Evolutionary conservation across 2,329 filamentous ascomycete genomes (phyloP).

Genomic region (Penicillium sp.): DNA sequence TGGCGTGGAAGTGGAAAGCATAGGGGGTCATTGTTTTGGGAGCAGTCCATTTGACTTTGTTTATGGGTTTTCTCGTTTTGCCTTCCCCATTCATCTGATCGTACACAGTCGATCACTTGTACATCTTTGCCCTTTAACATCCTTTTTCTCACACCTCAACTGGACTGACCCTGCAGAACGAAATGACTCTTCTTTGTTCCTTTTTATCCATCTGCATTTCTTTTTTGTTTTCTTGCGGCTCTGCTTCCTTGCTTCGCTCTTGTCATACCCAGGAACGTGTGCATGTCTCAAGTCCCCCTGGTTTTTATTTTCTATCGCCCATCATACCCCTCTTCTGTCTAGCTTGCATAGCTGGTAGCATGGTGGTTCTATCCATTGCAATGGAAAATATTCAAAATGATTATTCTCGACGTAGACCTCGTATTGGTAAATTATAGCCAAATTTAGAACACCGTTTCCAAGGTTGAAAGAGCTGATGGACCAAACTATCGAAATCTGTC

Average conservation of each 20-base stretch:
- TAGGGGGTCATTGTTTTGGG: slow-evolving; percentile 22
- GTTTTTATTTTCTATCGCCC: slow-evolving; percentile 4
- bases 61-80: slow-evolving; percentile 11
- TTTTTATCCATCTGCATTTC: background rate
- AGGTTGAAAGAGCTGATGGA: background rate
- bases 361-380: slow-evolving; percentile 10
- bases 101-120: slow-evolving; percentile 4
- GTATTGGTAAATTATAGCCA: background rate
- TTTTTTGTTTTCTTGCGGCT: slow-evolving; percentile 8
- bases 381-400: slow-evolving; percentile 6
- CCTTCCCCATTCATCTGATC: slow-evolving; percentile 14
- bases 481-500: background rate
- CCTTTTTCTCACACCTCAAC: slow-evolving; percentile 5
- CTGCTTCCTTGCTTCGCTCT: slow-evolving; percentile 12
- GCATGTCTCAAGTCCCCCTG: slow-evolving; percentile 21
- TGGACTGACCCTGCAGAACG: slow-evolving; percentile 14
- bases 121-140: slow-evolving; percentile 6
- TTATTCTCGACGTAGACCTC: background rate
- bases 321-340: slow-evolving; percentile 8
- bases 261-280: slow-evolving; percentile 20
- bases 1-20: slow-evolving; percentile 32
- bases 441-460: background rate
- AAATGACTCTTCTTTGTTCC: slow-evolving; percentile 1
- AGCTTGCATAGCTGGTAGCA: slow-evolving; percentile 14
- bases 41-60: slow-evolving; percentile 29